Base-by-base conservation (phyloP, 2,329 filamentous ascomycete genomes). In the Colletotrichum lupini region DNA sequence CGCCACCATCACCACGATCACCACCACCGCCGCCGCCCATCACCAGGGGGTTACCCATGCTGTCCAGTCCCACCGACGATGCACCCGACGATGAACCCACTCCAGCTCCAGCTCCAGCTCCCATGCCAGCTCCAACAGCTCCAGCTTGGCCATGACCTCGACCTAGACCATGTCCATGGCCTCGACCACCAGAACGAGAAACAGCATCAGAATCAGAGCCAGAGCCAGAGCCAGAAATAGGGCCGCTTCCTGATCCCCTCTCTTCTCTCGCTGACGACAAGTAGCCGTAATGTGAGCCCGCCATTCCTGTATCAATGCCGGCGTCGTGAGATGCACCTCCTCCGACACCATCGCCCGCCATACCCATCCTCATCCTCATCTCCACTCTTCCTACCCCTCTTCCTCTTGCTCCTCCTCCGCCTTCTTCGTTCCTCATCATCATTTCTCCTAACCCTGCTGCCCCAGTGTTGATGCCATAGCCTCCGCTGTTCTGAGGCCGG, bases 221-320 rank as follows among this genome's bases (percentile, higher is more conserved):
- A 19, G 37, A 14, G 11, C 14, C 49, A 37, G 28, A 46, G n/a
- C 52, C 28, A 11, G 57, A 14, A 26, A 52, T 55, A 19, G 37
- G 16, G 12, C 16, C 11, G 32, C 32, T 32, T 37, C 24, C 53
- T 24, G 46, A 19, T 28, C 53, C 68, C 7, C 42, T 37, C 30
- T 42, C 49, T 63, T 28, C 46, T 57, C 60, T 26, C 56, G 60
- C n/a, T 35, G 60, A 30, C 37, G 35, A 37, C 7, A 52, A 37
- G 61, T 67, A 72, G 57, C 28, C 62, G 62, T 74, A 72, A 37
- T 67, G 42, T n/a, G 42, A 49, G 7, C 42, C 56, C 35, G 16
- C 12, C 30, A 72, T 42, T 5, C 55, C 42, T 52, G 57, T 26
- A 22, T 35, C 59, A 19, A 62, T 14, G 22, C 32, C 59, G 14